Conservation (phyloP, 2,329 filamentous ascomycete genomes). For the Neonectria faginata region DNA sequence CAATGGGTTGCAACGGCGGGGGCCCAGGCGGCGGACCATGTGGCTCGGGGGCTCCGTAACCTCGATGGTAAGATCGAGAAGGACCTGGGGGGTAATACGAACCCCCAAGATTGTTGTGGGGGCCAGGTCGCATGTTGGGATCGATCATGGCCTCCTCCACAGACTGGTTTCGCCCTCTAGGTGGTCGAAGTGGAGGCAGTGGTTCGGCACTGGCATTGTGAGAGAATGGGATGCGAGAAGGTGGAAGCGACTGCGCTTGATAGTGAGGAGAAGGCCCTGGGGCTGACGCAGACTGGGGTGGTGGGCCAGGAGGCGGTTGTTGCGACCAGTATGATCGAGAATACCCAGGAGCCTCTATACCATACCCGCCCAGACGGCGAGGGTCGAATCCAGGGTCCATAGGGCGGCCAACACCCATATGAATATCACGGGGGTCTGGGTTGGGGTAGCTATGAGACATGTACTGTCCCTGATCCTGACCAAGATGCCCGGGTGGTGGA, state of each 20-base stretch:
- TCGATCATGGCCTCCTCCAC: slow-evolving; percentile 52
- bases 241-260: slow-evolving; percentile 44
- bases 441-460: slow-evolving; percentile 47
- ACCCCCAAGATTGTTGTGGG: slow-evolving; percentile 39
- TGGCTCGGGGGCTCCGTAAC: slow-evolving; percentile 48
- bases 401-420: slow-evolving; percentile 47
- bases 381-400: slow-evolving; percentile 49
- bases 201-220: slow-evolving; percentile 52
- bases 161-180: slow-evolving; percentile 51
- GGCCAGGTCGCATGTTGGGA: slow-evolving; percentile 46
- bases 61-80: slow-evolving; percentile 48
- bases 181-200: slow-evolving; percentile 54
- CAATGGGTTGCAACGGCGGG: slow-evolving; percentile 44
- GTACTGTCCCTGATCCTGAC: slow-evolving; percentile 45
- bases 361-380: slow-evolving; percentile 50
- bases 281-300: slow-evolving; percentile 41
- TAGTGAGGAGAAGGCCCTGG: slow-evolving; percentile 42
- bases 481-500: slow-evolving; percentile 38
- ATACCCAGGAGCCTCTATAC: slow-evolving; percentile 47
- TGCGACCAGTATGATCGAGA: slow-evolving; percentile 52
- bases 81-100: slow-evolving; percentile 50
- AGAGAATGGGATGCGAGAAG: slow-evolving; percentile 52
- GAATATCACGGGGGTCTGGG: slow-evolving; percentile 46
- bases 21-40: slow-evolving; percentile 43
- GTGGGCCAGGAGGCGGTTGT: slow-evolving; percentile 46